Base-by-base conservation (phyloP, 108 stramenopile species). In the Nannochloropsis salina region DNA sequence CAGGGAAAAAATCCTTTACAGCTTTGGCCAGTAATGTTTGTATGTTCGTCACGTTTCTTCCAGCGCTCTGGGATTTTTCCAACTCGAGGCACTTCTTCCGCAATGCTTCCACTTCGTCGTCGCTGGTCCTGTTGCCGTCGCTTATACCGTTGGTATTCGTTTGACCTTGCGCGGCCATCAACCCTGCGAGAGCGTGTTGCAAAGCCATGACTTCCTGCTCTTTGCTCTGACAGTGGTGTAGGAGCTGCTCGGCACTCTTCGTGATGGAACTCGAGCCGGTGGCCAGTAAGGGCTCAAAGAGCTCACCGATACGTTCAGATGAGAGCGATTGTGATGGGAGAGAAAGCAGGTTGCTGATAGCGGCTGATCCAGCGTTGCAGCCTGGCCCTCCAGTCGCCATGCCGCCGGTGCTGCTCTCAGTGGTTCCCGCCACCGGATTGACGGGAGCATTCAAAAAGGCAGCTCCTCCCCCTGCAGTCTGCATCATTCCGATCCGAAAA, bases 91-190 rank as follows among this genome's bases (percentile, higher is more conserved):
- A 74, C 61, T 74, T 74, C n/a, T 74, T 74, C 61, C 61, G 61
- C 61, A 74, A 74, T 74, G 20, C 61, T n/a, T 74, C 20, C 61
- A 74, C 15, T 74, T 74, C 61, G 15, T 74, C 8, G 2, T 74
- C 61, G 61, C 61, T 74, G 61, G 20, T 74, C 20, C 61, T 74
- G 61, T n/a, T 74, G 61, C 61, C 8, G 61, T n/a, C 8, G 61
- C 61, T 6, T 1, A 15, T n/a, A n/a, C 47, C 47, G 10, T n/a
- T n/a, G 4, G 61, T 74, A 8, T n/a, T 2, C 20, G 4, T 74
- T 74, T 74, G 61, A n/a, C n/a, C n/a, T n/a, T 74, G 61, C n/a
- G 61, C 61, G 61, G 61, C 61, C n/a, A 74, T 74, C 8, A 74
- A 74, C 61, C 61, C 61, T 3, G 61, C 61, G 20, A 74, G n/a